phyloP scores from a whole-genome alignment of 2,329 filamentous ascomycete genomes.

The Xylariaceae sp. region DNA sequence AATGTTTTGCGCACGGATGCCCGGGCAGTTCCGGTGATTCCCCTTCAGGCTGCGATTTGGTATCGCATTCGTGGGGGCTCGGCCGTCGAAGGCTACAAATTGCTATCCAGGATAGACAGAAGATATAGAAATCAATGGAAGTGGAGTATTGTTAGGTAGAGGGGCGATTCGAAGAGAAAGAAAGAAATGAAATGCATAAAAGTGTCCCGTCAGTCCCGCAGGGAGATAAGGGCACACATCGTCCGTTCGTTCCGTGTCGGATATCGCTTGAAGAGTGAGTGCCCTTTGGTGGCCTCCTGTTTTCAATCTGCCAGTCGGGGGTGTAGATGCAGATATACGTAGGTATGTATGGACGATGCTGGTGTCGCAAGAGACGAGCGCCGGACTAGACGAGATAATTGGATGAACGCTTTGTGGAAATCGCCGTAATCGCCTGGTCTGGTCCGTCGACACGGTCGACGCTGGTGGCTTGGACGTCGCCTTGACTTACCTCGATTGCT shows the following conservation, averaged over 20 bases:
- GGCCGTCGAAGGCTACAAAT: background rate
- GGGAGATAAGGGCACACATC: slow-evolving; percentile 13
- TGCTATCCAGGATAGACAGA: slow-evolving; percentile 1
- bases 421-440: slow-evolving; percentile 3
- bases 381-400: background rate
- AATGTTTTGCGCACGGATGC: background rate
- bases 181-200: slow-evolving; percentile 4
- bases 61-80: slow-evolving; percentile 12
- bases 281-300: background rate
- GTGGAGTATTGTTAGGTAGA: background rate
- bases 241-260: slow-evolving; percentile 6
- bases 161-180: slow-evolving; percentile 7
- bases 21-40: slow-evolving; percentile 10
- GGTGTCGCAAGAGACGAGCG: slow-evolving; percentile 9
- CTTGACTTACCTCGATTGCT: slow-evolving; percentile 14
- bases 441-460: background rate
- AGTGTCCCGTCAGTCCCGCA: slow-evolving; percentile 11
- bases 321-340: background rate
- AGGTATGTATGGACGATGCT: background rate
- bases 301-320: background rate
- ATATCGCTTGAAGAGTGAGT: background rate
- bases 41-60: slow-evolving; percentile 11
- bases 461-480: background rate
- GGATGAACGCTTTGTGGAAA: slow-evolving; percentile 5
- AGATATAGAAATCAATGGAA: slow-evolving; percentile 12